Evolutionary conservation across 2,329 filamentous ascomycete genomes (phyloP).

Genomic region (Ophiostoma perfectum): DNA sequence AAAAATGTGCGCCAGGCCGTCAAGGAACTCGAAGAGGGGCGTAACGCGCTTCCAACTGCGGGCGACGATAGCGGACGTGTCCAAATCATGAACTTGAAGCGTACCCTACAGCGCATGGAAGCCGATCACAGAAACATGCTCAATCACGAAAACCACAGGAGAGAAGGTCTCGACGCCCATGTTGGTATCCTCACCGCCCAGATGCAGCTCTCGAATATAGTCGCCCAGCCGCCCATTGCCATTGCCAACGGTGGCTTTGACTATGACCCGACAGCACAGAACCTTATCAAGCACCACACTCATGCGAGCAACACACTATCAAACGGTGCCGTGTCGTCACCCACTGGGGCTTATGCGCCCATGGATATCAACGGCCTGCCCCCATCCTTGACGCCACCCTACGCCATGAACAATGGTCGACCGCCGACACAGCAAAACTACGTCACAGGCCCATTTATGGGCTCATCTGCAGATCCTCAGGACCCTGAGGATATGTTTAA

Average conservation of each 20-base stretch:
- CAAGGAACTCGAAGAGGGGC: conserved; percentile 66
- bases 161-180: conserved; percentile 37
- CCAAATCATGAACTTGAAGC: conserved; percentile 46
- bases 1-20: conserved; percentile 65
- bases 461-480: conserved; percentile 40
- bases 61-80: conserved; percentile 54
- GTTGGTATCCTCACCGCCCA: conserved; percentile 45
- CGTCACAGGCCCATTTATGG: conserved; percentile 49
- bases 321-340: conserved; percentile 30
- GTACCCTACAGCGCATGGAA: conserved; percentile 51
- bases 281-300: conserved; percentile 45
- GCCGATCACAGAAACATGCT: conserved; percentile 49
- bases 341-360: background rate
- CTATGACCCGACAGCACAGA: conserved; percentile 38
- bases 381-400: conserved; percentile 31
- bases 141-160: conserved; percentile 35
- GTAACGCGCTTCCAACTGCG: conserved; percentile 58
- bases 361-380: conserved; percentile 32
- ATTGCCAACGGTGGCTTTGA: conserved; percentile 38
- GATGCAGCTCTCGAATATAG: conserved; percentile 32
- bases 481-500: conserved; percentile 57
- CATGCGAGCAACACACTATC: conserved; percentile 45
- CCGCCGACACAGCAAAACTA: conserved; percentile 43
- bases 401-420: background rate
- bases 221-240: background rate